Evolutionary conservation across 2,329 filamentous ascomycete genomes (phyloP).

Genomic region (Verticillium nonalfalfae): DNA sequence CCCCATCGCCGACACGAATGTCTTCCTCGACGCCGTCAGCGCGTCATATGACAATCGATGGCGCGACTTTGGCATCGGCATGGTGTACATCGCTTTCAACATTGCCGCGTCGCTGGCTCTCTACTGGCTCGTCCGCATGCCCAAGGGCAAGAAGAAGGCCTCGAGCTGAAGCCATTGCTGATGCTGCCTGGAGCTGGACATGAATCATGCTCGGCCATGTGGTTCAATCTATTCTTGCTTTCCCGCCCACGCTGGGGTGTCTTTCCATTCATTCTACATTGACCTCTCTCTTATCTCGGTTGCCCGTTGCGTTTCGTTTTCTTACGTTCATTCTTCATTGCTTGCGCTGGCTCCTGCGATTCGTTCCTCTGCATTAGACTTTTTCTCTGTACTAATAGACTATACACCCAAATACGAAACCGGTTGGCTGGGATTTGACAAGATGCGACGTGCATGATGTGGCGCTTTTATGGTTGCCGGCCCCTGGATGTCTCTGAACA

Average conservation of each 20-base stretch:
- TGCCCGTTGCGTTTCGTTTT: neutral
- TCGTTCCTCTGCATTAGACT: neutral
- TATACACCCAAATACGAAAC: neutral
- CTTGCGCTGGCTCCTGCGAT: neutral
- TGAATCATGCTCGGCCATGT: neutral
- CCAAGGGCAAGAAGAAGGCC: constrained; percentile 27
- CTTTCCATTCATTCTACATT: neutral
- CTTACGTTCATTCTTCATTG: too few species aligned
- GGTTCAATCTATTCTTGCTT: neutral
- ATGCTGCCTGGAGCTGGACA: neutral
- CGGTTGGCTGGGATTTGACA: neutral
- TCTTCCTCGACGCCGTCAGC: constrained; percentile 39
- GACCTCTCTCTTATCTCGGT: neutral
- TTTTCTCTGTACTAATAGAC: neutral
- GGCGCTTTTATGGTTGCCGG: neutral
- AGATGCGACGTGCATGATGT: neutral
- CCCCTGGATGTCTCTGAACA: neutral
- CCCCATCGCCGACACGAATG: constrained; percentile 42
- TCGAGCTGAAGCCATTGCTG: neutral
- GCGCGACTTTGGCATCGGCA: constrained; percentile 62
- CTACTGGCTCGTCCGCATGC: constrained; percentile 48
- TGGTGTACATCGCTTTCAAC: constrained; percentile 54
- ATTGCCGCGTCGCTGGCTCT: constrained; percentile 44
- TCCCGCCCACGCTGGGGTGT: neutral
- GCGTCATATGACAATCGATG: constrained; percentile 54